Evolutionary conservation across 805 yeast genomes (phyloP).

Genomic region (Metschnikowia aberdeeniae): DNA sequence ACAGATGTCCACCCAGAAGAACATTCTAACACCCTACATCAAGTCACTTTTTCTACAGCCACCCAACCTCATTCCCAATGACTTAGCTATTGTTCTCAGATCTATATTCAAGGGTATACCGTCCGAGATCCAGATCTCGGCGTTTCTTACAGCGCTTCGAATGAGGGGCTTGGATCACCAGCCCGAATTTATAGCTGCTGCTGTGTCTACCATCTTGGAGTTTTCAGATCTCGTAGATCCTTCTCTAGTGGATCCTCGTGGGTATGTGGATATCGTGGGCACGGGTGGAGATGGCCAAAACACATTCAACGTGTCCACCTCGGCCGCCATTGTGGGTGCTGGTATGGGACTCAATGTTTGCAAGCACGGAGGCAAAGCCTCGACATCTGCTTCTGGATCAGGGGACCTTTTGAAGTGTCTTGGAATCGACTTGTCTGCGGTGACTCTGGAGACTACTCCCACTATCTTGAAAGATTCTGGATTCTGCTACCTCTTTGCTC

Average conservation of each 20-base stretch:
- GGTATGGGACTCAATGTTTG: constrained; percentile 81
- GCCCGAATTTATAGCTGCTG: constrained; percentile 79
- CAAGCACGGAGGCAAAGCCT: constrained; percentile 97
- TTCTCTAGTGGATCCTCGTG: constrained; percentile 40
- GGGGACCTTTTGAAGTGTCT: constrained; percentile 79
- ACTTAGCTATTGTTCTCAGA: constrained; percentile 59
- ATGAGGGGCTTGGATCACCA: constrained; percentile 72
- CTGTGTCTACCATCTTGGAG: constrained; percentile 69
- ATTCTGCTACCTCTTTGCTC: constrained; percentile 81
- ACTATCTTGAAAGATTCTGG: constrained; percentile 45
- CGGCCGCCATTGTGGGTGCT: constrained; percentile 90
- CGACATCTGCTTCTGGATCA: constrained; percentile 89
- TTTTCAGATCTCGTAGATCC: constrained; percentile 56
- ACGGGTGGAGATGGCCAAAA: constrained; percentile 99
- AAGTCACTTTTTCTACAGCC: constrained; percentile 60
- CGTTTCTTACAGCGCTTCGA: constrained; percentile 77
- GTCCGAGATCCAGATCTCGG: constrained; percentile 65
- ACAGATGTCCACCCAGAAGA: constrained; percentile 13
- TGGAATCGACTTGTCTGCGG: constrained; percentile 78
- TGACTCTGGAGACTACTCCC: constrained; percentile 60
- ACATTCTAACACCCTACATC: constrained; percentile 52
- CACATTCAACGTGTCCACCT: constrained; percentile 94
- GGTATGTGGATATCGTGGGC: constrained; percentile 87
- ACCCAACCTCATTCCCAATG: constrained; percentile 58
- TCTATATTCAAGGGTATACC: constrained; percentile 58